phyloP scores from a whole-genome alignment of 2,329 filamentous ascomycete species.

The Colletotrichum ledebouriae region DNA sequence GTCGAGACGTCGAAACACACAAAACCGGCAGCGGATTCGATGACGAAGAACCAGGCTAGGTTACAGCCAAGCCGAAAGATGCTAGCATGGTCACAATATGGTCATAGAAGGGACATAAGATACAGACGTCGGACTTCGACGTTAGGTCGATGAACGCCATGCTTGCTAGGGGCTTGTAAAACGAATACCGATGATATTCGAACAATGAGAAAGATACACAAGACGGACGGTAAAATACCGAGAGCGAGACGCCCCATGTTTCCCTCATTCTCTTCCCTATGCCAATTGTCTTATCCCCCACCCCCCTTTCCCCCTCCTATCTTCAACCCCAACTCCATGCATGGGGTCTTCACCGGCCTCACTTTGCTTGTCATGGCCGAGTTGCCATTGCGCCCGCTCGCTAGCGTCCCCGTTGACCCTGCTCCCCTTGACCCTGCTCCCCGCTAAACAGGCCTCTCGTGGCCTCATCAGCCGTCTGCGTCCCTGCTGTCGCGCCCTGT shows the following conservation, averaged over 20 bases:
- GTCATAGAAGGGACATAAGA: too few species aligned
- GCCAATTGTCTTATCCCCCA: too few species aligned
- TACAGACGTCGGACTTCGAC: too few species aligned
- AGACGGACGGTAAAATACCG: slow-evolving; percentile 24
- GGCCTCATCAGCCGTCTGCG: slow-evolving; percentile 3
- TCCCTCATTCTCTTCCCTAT: not conserved
- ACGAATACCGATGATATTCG: not conserved
- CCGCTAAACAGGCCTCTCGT: slow-evolving; percentile 11
- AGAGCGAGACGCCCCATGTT: not conserved
- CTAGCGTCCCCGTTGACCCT: slow-evolving; percentile 27
- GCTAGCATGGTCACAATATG: too few species aligned
- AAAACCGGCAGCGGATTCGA: too few species aligned
- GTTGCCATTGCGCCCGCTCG: slow-evolving; percentile 26
- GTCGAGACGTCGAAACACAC: too few species aligned
- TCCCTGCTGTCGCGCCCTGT: slow-evolving; percentile 9
- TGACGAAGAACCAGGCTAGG: too few species aligned
- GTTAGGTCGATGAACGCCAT: not conserved
- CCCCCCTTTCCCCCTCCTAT: not conserved
- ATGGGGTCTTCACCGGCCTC: slow-evolving; percentile 10
- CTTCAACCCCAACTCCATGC: not conserved
- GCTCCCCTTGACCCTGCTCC: slow-evolving; percentile 24
- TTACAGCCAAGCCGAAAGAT: too few species aligned
- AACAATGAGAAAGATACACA: not conserved
- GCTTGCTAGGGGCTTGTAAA: not conserved
- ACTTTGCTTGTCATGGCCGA: slow-evolving; percentile 12